Conservation (phyloP, 164 flowering plant genomes). For the Cinnamomum micranthum region DNA sequence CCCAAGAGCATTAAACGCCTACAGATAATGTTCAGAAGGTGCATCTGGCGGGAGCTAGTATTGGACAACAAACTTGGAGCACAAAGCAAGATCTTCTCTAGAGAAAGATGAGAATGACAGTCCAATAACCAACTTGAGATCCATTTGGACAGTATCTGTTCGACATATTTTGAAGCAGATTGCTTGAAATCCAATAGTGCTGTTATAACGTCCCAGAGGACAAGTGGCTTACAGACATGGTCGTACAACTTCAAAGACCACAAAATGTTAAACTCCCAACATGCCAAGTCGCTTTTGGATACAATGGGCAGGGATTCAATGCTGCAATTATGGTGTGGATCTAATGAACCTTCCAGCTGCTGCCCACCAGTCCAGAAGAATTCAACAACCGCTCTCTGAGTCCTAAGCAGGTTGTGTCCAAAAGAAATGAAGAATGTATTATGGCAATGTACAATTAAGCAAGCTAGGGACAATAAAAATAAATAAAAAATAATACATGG, state of each 20-base stretch:
- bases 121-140: slow-evolving; percentile 34
- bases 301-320: slow-evolving; percentile 35
- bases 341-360: slow-evolving; percentile 28
- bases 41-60: slow-evolving; percentile 54
- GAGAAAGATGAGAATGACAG: slow-evolving; percentile 16
- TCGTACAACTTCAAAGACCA: slow-evolving; percentile 57
- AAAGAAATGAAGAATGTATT: neutral
- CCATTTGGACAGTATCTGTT: slow-evolving; percentile 54
- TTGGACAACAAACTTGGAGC: slow-evolving; percentile 26
- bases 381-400: slow-evolving; percentile 69
- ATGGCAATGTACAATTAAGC: neutral
- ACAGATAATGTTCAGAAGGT: slow-evolving; percentile 66
- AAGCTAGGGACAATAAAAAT: neutral
- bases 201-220: slow-evolving; percentile 73
- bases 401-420: slow-evolving; percentile 29
- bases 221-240: slow-evolving; percentile 41
- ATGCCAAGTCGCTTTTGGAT: slow-evolving; percentile 39
- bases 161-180: slow-evolving; percentile 43
- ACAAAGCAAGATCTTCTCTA: slow-evolving; percentile 26
- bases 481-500: neutral
- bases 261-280: slow-evolving; percentile 62
- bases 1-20: slow-evolving; percentile 56
- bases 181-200: slow-evolving; percentile 64
- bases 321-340: slow-evolving; percentile 15
- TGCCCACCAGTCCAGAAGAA: slow-evolving; percentile 90